Evolutionary conservation across 1,139 yeast genomes (phyloP).

Genomic region (Sugiyamaella castrensis): DNA sequence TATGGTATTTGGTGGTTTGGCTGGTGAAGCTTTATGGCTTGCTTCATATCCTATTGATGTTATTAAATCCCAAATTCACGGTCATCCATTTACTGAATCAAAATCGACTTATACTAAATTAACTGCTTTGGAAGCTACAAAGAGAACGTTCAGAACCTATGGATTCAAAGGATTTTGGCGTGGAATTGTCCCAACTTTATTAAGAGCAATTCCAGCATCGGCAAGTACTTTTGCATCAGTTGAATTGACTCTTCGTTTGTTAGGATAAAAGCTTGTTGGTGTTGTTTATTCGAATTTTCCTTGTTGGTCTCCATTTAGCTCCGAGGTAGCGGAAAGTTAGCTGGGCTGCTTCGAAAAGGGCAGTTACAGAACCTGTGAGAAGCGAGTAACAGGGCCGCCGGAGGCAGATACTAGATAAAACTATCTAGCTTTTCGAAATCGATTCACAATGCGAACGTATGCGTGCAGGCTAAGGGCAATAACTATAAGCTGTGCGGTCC

Average conservation of each 20-base stretch:
- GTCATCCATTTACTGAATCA: conserved; percentile 49
- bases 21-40: conserved; percentile 73
- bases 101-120: neutral
- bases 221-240: conserved; percentile 80
- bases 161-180: conserved; percentile 67
- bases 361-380: too few species aligned
- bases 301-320: too few species aligned
- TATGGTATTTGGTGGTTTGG: conserved; percentile 61
- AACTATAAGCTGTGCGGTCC: too few species aligned
- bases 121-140: conserved; percentile 44
- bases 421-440: too few species aligned
- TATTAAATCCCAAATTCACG: conserved; percentile 65
- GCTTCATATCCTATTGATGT: conserved; percentile 71
- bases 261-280: conserved; percentile 35
- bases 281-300: too few species aligned
- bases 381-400: too few species aligned
- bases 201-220: conserved; percentile 70
- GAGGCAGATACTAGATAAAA: too few species aligned
- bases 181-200: conserved; percentile 65
- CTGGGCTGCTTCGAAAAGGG: too few species aligned
- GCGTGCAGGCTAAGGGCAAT: too few species aligned
- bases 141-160: conserved; percentile 44
- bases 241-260: conserved; percentile 58
- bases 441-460: too few species aligned
- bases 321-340: too few species aligned